Base-by-base conservation (phyloP, 108 stramenopile genomes). In the Cyclotella cryptica region DNA sequence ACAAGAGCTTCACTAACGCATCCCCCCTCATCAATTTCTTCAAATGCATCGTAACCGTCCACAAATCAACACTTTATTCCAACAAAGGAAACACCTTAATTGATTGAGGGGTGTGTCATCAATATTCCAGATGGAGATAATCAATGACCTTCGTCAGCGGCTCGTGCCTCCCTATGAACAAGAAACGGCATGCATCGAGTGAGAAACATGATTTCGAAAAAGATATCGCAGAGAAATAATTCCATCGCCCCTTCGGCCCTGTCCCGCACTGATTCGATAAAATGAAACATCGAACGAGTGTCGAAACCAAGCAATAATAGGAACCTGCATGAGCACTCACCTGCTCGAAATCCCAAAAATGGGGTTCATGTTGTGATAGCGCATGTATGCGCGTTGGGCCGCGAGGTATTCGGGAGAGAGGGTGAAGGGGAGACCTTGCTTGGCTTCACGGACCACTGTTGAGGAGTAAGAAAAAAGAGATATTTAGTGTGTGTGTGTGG, bases 351-450 rank as follows among this genome's bases (percentile, higher is more conserved):
- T 88, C 66, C 94, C 94, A 69, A 73, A 92, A 78, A 95, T 95
- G 17, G 94, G 94, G 75, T 95, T 95, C 92, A 95, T 95, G 77
- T 95, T 95, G 90, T 95, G 94, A 80, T 95, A 95, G 78, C 94
- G 92, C 94, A 95, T 95, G 88, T 95, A 95, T 3, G 94, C 94
- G 66, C 94, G 88, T 62, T 91, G 90, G 27, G 92, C 92, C 15
- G 92, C 92, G 54, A 72, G 78, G 84, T 95, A 91, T 79, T 95
- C 92, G 28, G 94, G 92, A 58, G 85, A 87, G 80, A 92, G 59
- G 67, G 92, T 92, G 75, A 86, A 83, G 46, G 94, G 94, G 30
- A 95, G 88, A 28, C 85, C 85, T 64, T 87, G 72, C 54, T 47
- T 24, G 47, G 49, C 24, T 62, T 80, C 80, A 74, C 80, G 80